Percentiles rank a stretch among this genome's conserved stretches.
Conservation (phyloP, 306 rosid genomes). For the Leucaena leucocephala region DNA sequence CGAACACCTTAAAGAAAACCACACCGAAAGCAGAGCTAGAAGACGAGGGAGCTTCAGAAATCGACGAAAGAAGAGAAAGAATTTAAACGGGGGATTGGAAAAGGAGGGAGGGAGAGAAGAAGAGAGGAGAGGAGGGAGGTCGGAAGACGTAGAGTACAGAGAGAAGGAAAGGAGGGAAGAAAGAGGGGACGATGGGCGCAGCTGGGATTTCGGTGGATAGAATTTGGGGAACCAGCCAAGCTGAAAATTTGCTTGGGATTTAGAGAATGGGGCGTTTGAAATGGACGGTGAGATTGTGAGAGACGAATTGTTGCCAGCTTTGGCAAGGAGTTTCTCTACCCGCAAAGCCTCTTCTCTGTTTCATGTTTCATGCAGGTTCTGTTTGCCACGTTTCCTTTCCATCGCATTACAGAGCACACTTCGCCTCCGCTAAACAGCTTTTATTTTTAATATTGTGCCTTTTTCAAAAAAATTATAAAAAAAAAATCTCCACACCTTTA, state of each 20-base stretch:
- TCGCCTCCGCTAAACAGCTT: neutral
- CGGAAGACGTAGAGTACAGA: slow-evolving; percentile 13
- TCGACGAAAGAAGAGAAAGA: slow-evolving; percentile 1
- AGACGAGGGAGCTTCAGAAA: neutral
- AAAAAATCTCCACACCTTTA: no score
- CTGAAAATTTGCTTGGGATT: slow-evolving; percentile 9
- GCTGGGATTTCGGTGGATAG: slow-evolving; percentile 63
- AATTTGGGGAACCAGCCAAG: slow-evolving; percentile 52
- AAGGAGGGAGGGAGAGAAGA: neutral
- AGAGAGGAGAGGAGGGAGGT: slow-evolving; percentile 11
- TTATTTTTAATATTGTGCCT: no score
- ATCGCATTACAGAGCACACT: neutral
- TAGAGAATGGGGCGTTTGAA: slow-evolving; percentile 22
- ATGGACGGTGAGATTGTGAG: slow-evolving; percentile 42
- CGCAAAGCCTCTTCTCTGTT: neutral
- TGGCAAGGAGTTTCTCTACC: slow-evolving; percentile 17
- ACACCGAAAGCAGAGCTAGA: neutral
- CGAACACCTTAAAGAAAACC: neutral
- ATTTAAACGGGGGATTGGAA: slow-evolving; percentile 1
- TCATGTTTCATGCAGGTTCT: slow-evolving; percentile 23
- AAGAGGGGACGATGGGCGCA: slow-evolving; percentile 56
- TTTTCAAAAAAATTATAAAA: no score
- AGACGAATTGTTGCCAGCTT: slow-evolving; percentile 31
- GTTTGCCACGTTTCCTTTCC: slow-evolving; percentile 27
- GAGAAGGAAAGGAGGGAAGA: slow-evolving; percentile 39